Conservation (phyloP, 164 flowering plant species). For the Warburgia ugandensis region DNA sequence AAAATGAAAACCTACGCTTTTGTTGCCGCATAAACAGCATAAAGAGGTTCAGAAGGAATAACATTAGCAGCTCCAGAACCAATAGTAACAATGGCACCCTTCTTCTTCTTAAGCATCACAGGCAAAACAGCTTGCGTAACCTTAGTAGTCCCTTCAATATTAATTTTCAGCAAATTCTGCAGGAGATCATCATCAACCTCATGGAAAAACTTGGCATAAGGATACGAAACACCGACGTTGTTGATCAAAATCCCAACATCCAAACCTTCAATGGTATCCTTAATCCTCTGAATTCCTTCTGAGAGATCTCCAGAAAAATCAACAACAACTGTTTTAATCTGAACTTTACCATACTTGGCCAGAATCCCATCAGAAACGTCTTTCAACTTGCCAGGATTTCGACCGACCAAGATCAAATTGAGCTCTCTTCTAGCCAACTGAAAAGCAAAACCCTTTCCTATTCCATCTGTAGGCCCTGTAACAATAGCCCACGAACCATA, state of each 20-base stretch:
- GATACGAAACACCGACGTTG: slow-evolving; percentile 74
- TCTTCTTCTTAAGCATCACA: slow-evolving; percentile 75
- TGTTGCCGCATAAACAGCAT: slow-evolving; percentile 79
- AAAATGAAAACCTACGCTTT: slow-evolving; percentile 57
- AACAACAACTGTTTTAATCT: slow-evolving; percentile 60
- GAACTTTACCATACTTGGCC: slow-evolving; percentile 31
- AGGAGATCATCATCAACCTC: slow-evolving; percentile 62
- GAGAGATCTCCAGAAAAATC: slow-evolving; percentile 70
- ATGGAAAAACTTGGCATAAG: slow-evolving; percentile 73
- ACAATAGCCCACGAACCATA: slow-evolving; percentile 95
- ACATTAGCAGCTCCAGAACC: slow-evolving; percentile 81
- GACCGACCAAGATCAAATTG: slow-evolving; percentile 64
- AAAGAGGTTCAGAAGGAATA: slow-evolving; percentile 81
- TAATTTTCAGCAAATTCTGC: slow-evolving; percentile 59
- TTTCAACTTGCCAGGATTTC: slow-evolving; percentile 54
- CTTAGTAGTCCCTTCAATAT: slow-evolving; percentile 71
- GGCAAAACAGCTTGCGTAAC: slow-evolving; percentile 77
- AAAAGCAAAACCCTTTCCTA: slow-evolving; percentile 81
- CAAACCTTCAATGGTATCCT: slow-evolving; percentile 50
- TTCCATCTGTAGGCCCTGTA: slow-evolving; percentile 90
- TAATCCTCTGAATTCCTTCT: slow-evolving; percentile 50
- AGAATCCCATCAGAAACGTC: slow-evolving; percentile 46
- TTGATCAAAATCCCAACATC: slow-evolving; percentile 83
- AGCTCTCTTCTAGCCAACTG: slow-evolving; percentile 71
- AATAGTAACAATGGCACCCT: slow-evolving; percentile 80